Evolutionary conservation across 805 yeast genomes (phyloP), one percentile per base, ranked within the genome.

Genomic region (Yarrowia osloensis): DNA sequence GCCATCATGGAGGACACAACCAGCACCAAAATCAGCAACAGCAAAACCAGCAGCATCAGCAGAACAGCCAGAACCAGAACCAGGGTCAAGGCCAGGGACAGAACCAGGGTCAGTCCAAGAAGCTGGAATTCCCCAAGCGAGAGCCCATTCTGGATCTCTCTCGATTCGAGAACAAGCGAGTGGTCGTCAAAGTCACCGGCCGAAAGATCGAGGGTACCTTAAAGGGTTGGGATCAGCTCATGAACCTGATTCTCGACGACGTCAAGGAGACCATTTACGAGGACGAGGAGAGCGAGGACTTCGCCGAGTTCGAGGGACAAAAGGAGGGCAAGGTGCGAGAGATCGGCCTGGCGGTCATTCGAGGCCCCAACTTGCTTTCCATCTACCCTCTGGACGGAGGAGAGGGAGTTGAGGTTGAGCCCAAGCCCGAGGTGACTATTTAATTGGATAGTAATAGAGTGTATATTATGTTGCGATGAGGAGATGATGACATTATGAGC

Each of bases 161-260:
- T 69, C 88, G 86, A 74, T 90, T 89, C 75, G 85, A 85, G 72
- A 96, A 91, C 75, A 82, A 88, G 71, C 77, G 82, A 71, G 86
- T 94, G 46, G 83, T 88, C 72, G 94, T 93, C 66, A 88, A 89
- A 72, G 86, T 95, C 74, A 84, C 87, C 71, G 96, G 97, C 13
- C 85, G 98, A 74, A 87, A 87, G 71, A 86, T 89, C n/a, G 81
- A 81, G 19, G 99, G 99, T 39, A 79, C 80, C 0, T 83, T 94
- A 72, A 91, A 90, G 72, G 98, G 98, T 37, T 92, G 90, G 77
- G 99, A 95, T 77, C 97, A 93, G 76, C 89, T 91, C 74, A 91
- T 94, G 97, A 95, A 95, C 74, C 81, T 86, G 47, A 88, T 86
- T 15, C 78, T 86, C 55, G 88, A 85, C 46, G 85, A 86, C 62